Conservation (phyloP, 2,329 filamentous ascomycete genomes). For the Gaeumannomyces sp. region DNA sequence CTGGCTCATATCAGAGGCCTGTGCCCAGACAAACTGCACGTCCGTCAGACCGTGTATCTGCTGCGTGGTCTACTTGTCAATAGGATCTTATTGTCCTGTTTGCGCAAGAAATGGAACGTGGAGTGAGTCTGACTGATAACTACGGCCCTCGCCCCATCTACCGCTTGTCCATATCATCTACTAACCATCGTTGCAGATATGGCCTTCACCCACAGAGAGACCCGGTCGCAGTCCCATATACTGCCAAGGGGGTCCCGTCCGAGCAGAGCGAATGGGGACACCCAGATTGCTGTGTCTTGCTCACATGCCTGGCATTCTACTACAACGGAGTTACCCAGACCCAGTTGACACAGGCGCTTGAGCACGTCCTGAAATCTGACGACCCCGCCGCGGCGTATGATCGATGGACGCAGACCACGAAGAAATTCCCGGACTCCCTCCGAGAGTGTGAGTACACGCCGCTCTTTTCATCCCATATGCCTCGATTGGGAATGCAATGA, state of each 20-base stretch:
- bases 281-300: constrained; percentile 56
- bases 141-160: no score
- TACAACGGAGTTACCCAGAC: constrained; percentile 46
- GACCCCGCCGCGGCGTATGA: constrained; percentile 53
- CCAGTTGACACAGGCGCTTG: constrained; percentile 44
- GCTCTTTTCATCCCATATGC: no score
- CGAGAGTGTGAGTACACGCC: constrained; percentile 30
- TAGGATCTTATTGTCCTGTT: constrained; percentile 49
- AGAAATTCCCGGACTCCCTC: constrained; percentile 37
- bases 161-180: neutral
- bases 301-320: constrained; percentile 64
- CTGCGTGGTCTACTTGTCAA: constrained; percentile 58
- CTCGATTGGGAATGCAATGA: neutral
- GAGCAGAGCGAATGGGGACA: constrained; percentile 62
- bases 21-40: constrained; percentile 26
- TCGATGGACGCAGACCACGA: constrained; percentile 34
- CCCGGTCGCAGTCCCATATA: constrained; percentile 61
- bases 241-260: constrained; percentile 58
- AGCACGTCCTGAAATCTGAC: constrained; percentile 46
- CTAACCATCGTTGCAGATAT: constrained; percentile 30
- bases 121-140: constrained; percentile 21
- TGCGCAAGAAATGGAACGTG: constrained; percentile 63
- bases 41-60: constrained; percentile 39
- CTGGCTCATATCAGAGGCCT: neutral
- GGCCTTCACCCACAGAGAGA: constrained; percentile 47